Conservation (phyloP, 805 yeast genomes). For the Candida taoyuanica region DNA sequence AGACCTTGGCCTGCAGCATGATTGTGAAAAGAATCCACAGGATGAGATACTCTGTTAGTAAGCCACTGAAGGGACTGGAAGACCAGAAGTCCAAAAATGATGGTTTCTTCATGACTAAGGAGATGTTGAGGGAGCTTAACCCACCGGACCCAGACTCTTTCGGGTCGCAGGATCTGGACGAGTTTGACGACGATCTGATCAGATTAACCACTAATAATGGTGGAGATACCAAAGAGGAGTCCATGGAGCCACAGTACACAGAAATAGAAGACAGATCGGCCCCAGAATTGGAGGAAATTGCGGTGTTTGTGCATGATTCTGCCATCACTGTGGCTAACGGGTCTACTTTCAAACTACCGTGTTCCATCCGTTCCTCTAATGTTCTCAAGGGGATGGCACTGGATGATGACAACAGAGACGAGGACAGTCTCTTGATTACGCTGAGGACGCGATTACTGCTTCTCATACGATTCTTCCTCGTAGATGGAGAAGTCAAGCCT, state of each 20-base stretch:
- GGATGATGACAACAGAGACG: slow-evolving; percentile 12
- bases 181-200: slow-evolving; percentile 17
- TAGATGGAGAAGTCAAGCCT: slow-evolving; percentile 27
- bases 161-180: slow-evolving; percentile 18
- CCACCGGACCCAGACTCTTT: slow-evolving; percentile 21
- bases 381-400: slow-evolving; percentile 18
- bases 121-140: slow-evolving; percentile 25
- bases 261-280: not conserved
- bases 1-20: slow-evolving; percentile 39
- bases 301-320: slow-evolving; percentile 13
- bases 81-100: slow-evolving; percentile 8
- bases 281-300: slow-evolving; percentile 14
- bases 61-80: slow-evolving; percentile 20
- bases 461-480: slow-evolving; percentile 33
- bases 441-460: slow-evolving; percentile 36
- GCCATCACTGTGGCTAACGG: slow-evolving; percentile 18
- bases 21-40: slow-evolving; percentile 32
- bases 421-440: slow-evolving; percentile 37
- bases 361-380: slow-evolving; percentile 15
- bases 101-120: slow-evolving; percentile 28
- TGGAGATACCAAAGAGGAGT: not conserved
- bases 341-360: slow-evolving; percentile 9
- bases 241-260: not conserved
- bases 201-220: slow-evolving; percentile 1
- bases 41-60: slow-evolving; percentile 20